Conservation (phyloP, 768 basidiomycete genomes). For the Phaffia tasmanica region DNA sequence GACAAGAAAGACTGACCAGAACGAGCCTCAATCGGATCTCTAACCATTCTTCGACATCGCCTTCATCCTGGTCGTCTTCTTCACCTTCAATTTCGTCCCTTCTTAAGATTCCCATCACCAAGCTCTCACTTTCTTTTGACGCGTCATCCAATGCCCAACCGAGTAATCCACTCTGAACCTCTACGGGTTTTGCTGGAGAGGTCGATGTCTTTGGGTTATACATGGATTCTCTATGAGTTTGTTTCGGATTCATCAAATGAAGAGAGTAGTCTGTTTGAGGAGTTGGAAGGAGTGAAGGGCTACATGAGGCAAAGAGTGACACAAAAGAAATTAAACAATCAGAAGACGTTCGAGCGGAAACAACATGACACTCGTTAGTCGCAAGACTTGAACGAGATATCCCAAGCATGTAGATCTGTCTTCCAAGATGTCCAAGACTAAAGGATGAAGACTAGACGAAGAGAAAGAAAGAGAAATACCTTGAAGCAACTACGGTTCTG, state of each 20-base stretch:
- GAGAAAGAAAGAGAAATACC: not conserved
- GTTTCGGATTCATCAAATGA: constrained; percentile 7
- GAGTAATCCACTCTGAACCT: constrained; percentile 17
- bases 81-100: constrained; percentile 18
- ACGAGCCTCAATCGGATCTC: constrained; percentile 17
- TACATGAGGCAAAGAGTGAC: not conserved
- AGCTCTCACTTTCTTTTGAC: constrained; percentile 8
- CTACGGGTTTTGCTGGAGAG: constrained; percentile 1
- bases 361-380: not conserved
- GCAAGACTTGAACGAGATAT: not conserved
- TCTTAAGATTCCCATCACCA: constrained; percentile 13
- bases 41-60: constrained; percentile 21
- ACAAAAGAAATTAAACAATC: not conserved
- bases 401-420: not conserved
- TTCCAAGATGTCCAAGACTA: not conserved
- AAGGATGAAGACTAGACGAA: not conserved
- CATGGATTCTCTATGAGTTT: constrained; percentile 9
- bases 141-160: constrained; percentile 24
- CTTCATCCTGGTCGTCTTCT: constrained; percentile 6
- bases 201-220: constrained; percentile 4
- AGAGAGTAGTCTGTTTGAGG: constrained; percentile 12
- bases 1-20: constrained; percentile 2
- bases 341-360: not conserved
- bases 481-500: constrained; percentile 13
- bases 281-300: constrained; percentile 16